These are phyloP conservation scores for Marsdenia floribunda DNA, from an alignment of 257 asterid genomes.

Conservation along the genomic window DNA sequence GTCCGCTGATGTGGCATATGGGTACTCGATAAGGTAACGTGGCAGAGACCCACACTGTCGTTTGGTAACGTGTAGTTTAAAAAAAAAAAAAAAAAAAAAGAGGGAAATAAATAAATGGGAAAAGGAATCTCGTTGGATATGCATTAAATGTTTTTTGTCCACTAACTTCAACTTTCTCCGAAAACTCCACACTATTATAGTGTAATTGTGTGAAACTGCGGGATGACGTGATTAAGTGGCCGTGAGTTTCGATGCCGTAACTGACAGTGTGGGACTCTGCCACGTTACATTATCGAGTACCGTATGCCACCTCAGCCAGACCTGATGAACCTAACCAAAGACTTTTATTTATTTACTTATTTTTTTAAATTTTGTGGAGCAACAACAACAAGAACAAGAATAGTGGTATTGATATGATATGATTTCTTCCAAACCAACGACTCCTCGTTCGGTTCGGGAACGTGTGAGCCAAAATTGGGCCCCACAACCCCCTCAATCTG, in stretches of 20 bases:
- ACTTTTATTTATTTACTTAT: background rate
- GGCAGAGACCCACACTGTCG: constrained; percentile 28
- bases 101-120: too few species aligned
- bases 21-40: constrained; percentile 27
- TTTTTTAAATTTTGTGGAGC: too few species aligned
- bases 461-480: background rate
- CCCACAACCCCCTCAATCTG: background rate
- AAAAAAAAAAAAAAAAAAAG: too few species aligned
- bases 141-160: constrained; percentile 3
- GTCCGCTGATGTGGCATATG: constrained; percentile 8
- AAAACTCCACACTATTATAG: too few species aligned
- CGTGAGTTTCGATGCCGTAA: constrained; percentile 24
- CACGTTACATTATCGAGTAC: constrained; percentile 31
- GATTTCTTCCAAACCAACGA: background rate
- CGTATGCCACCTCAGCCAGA: constrained; percentile 9
- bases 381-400: too few species aligned
- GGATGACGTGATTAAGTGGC: constrained; percentile 46
- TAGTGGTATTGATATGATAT: too few species aligned
- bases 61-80: background rate
- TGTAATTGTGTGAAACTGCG: background rate
- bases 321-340: background rate
- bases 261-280: constrained; percentile 26
- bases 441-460: background rate
- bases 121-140: constrained; percentile 13
- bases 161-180: too few species aligned